Evolutionary conservation across 805 yeast species (phyloP), one percentile per base, ranked within the genome.

Genomic region (Wickerhamomyces subpelliculosus): DNA sequence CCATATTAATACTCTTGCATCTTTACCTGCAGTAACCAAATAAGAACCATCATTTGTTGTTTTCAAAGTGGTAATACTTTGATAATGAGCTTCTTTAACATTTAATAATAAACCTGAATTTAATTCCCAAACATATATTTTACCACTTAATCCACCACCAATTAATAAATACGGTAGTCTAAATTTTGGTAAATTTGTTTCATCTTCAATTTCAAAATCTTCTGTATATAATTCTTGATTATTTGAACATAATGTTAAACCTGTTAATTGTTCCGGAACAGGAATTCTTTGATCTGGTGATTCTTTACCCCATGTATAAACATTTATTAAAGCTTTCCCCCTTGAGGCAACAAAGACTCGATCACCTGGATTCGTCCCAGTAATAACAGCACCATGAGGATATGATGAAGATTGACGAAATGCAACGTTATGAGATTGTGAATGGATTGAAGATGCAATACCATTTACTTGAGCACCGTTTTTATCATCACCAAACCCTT

Each of bases 71-170:
- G 80, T 70, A 8, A 87, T 72, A 7, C 71, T 67, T 60, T 90
- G 97, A 58, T 86, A 90, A 62, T 90, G 97, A 1, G 86, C 80
- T 36, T 84, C 89, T 52, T 76, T 78, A 4, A 78, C 94, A 34
- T 74, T 67, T 19, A 89, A 52, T 34, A 93, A 66, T 19, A 75
- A 61, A 0, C 97, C 97, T 2, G 93, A 81, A 9, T 70, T 59
- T 36, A 89, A 54, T 49, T 87, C 95, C 97, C 97, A 90, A 1
- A 89, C 58, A 53, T 84, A 84, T 13, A 93, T 45, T 46, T 79
- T 74, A 11, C 97, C 97, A n/a, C 80, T 53, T 41, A 66, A 55
- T 37, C 93, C 70, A 42, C 90, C 88, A 32, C 82, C 95, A 7
- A 78, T 80, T 20, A 93, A 58, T 28, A 84, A 54, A 71, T 83